Percentiles rank a stretch among this genome's conserved stretches.
These are phyloP conservation scores for Phoenix roebelenii DNA, from an alignment of 176 grass and related monocot species.

Conservation along the genomic window DNA sequence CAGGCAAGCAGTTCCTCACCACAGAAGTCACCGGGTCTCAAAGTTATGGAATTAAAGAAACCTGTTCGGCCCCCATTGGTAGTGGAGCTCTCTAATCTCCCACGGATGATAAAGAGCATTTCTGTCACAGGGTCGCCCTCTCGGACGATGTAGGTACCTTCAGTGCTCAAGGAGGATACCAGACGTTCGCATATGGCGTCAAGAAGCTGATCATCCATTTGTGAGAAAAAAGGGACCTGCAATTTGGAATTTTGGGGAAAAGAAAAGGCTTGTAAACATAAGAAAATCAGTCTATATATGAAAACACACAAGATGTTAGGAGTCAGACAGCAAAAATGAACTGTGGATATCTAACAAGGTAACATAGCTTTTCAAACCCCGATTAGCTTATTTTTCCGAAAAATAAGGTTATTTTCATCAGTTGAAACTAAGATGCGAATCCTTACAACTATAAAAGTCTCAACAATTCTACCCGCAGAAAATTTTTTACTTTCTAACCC, in stretches of 20 bases:
- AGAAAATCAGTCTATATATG: too few relatives aligned
- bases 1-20: constrained; percentile 8
- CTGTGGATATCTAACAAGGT: too few relatives aligned
- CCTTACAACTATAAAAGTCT: too few relatives aligned
- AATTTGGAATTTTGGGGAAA: not conserved
- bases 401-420: too few relatives aligned
- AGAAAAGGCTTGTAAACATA: too few relatives aligned
- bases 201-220: constrained; percentile 13
- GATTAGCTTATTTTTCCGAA: too few relatives aligned
- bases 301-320: too few relatives aligned
- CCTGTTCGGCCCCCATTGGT: not conserved
- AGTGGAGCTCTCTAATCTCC: constrained; percentile 6
- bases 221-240: constrained; percentile 9
- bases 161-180: constrained; percentile 3
- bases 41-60: constrained; percentile 7
- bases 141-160: constrained; percentile 4
- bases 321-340: too few relatives aligned
- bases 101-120: constrained; percentile 12
- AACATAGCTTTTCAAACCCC: too few relatives aligned
- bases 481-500: too few relatives aligned
- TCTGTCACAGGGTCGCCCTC: constrained; percentile 11
- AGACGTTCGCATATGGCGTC: constrained; percentile 7
- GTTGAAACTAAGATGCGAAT: too few relatives aligned
- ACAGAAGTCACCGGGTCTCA: constrained; percentile 1
- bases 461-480: too few relatives aligned